A percentile compares a stretch with the other conserved stretches of the same genome.
Evolutionary conservation across 345 rosid genomes (phyloP).

Genomic region (Aquilaria malaccensis): DNA sequence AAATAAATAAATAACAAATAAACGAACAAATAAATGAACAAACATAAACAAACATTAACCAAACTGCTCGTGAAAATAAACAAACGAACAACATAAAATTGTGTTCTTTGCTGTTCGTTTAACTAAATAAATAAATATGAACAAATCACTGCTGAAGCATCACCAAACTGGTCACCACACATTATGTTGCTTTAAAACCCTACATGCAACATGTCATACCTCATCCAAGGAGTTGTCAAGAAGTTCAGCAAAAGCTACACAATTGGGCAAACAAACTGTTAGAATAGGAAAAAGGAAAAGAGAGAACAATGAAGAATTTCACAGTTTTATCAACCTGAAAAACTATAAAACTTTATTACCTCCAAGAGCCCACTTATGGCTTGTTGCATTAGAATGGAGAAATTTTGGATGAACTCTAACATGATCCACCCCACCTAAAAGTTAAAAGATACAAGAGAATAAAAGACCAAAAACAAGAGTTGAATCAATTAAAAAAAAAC

Average conservation of each 20-base stretch:
- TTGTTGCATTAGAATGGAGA: constrained; percentile 94
- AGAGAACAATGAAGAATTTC: neutral
- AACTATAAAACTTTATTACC: constrained; percentile 30
- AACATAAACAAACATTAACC: too few species aligned
- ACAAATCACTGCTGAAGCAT: too few species aligned
- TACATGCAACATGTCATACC: constrained; percentile 24
- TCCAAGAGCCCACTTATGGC: constrained; percentile 99
- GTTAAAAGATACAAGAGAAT: neutral
- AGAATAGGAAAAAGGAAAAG: neutral
- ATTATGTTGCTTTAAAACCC: too few species aligned
- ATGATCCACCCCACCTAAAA: constrained; percentile 74
- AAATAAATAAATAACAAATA: neutral
- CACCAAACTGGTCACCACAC: too few species aligned
- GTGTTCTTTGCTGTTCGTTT: too few species aligned
- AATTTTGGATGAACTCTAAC: constrained; percentile 96
- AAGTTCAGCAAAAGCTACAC: constrained; percentile 93
- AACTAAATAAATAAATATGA: too few species aligned
- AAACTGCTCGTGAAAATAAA: too few species aligned
- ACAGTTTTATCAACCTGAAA: constrained; percentile 2
- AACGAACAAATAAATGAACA: too few species aligned
- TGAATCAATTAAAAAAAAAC: too few species aligned
- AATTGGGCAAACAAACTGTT: constrained; percentile 4
- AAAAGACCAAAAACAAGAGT: neutral
- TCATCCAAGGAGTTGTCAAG: constrained; percentile 87
- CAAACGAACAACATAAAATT: too few species aligned